A percentile compares a stretch with the other conserved stretches of the same genome.
These are phyloP conservation scores for Auriscalpium orientale DNA, from an alignment of 768 basidiomycete genomes.

Conservation along the genomic window DNA sequence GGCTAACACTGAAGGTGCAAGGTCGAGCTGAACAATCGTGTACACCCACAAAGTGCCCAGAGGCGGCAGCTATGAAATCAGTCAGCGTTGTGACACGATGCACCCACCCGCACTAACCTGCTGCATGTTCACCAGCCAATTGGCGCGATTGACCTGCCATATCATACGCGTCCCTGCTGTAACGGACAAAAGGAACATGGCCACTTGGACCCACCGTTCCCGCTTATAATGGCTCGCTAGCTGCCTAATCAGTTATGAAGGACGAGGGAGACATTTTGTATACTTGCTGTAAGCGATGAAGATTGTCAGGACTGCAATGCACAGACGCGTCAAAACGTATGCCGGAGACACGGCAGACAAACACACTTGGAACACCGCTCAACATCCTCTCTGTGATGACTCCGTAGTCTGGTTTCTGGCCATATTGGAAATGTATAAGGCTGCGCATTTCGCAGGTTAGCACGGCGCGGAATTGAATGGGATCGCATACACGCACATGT, in stretches of 20 bases:
- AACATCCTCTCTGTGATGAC: constrained; percentile 50
- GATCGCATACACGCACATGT: constrained; percentile 52
- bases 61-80: constrained; percentile 53
- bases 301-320: constrained; percentile 51
- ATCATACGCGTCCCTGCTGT: constrained; percentile 58
- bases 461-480: neutral
- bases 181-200: constrained; percentile 52
- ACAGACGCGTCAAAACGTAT: neutral
- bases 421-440: constrained; percentile 74
- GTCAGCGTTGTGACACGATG: neutral
- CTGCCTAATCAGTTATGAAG: neutral
- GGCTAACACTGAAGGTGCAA: constrained; percentile 52
- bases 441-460: constrained; percentile 28
- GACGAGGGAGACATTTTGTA: neutral
- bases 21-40: constrained; percentile 58
- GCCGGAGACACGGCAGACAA: neutral
- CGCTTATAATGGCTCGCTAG: constrained; percentile 62
- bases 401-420: constrained; percentile 42
- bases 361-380: constrained; percentile 67
- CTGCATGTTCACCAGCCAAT: constrained; percentile 64
- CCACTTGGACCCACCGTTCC: constrained; percentile 41
- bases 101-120: constrained; percentile 41
- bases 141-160: constrained; percentile 60
- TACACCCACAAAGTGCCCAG: constrained; percentile 77
- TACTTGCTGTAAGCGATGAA: constrained; percentile 72